Evolutionary conservation across 169 alveolate species (phyloP), one percentile per base, ranked within the genome.

Genomic region (Toxoplasma gondii): DNA sequence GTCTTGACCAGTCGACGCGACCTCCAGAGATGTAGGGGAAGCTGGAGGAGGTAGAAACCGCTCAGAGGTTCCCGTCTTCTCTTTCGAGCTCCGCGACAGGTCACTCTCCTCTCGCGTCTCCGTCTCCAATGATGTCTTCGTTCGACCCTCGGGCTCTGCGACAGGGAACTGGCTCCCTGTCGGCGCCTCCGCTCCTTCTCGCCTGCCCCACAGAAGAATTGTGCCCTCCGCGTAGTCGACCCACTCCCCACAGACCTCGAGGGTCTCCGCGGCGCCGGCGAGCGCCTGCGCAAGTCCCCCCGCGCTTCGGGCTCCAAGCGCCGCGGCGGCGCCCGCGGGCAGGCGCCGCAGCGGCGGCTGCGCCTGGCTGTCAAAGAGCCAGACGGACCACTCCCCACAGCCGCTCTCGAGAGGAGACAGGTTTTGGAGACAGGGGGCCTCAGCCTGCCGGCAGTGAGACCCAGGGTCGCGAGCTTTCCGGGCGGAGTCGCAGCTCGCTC

Each of bases 311-410:
- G 45, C 39, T 19, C 39, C 86, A 16, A 78, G 45, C 49, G 29
- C 86, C 45, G 86, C 39, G 7, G 86, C 86, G 86, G 45, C 86
- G 43, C 86, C 86, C 39, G 86, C 45, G 4, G 86, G 29, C 4
- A 78, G 45, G 22, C 39, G 86, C 86, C 39, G 39, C 49, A n/a
- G 49, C 19, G 86, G n/a, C 39, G 43, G 44, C 43, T 19, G 44
- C 4, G 44, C 86, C 86, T 7, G 5, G 86, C 86, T 7, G 45
- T 78, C 86, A 27, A 9, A n/a, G 39, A 78, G 86, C 86, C 86
- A 78, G n/a, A 78, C 86, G n/a, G 86, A 29, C 86, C 86, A 78
- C 45, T 78, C 86, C 39, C 86, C 86, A 78, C 86, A 78, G 29
- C 86, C 86, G 45, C 86, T 78, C 44, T 78, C 86, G n/a, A 78